Base-by-base conservation (phyloP, 2,329 filamentous ascomycete species). In the Penicillium sp. region DNA sequence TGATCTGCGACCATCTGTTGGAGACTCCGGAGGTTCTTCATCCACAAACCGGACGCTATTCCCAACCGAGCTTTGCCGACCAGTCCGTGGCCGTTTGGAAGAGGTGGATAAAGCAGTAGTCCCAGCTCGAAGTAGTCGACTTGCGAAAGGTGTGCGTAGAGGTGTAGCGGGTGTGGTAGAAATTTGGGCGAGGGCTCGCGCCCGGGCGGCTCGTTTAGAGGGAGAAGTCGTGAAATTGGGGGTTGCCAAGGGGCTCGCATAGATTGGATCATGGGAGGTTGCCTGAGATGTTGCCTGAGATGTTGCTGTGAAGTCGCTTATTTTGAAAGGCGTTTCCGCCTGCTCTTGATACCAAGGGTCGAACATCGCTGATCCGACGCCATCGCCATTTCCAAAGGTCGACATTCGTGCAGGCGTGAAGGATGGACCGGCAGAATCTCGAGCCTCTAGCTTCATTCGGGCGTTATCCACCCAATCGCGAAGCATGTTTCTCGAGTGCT, bases 401-500 rank as follows among this genome's bases (percentile, higher is more conserved):
- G 59, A 61, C 30, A 64, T 61, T 35, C 57, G 61, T 16, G 64
- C 63, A 11, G 67, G 68, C 28, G 66, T 69, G 30, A 69, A 48
- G n/a, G 69, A 53, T 43, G 68, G 67, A 3, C 64, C 68, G 2
- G 66, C 63, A 7, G 63, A 65, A 56, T 70, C 71, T 41, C 65
- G 67, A 33, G 66, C 64, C 49, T 68, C 70, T 14, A 67, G 54
- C 44, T 65, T 66, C 52, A 58, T 49, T 46, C 69, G 65, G 35
- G 79, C 74, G 50, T 77, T 78, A 16, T 79, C 77, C 12, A 74
- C 65, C 83, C 84, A 87, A 57, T 80, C 78, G 25, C 80, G 74
- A 46, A 86, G 69, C 74, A 85, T 82, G 30, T 77, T 77, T 53
- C 80, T 76, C 28, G 79, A 71, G 66, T 85, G 84, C 58, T 81